These are phyloP conservation scores for Agaricus blazei DNA, from an alignment of 768 basidiomycete genomes.

Conservation along the genomic window DNA sequence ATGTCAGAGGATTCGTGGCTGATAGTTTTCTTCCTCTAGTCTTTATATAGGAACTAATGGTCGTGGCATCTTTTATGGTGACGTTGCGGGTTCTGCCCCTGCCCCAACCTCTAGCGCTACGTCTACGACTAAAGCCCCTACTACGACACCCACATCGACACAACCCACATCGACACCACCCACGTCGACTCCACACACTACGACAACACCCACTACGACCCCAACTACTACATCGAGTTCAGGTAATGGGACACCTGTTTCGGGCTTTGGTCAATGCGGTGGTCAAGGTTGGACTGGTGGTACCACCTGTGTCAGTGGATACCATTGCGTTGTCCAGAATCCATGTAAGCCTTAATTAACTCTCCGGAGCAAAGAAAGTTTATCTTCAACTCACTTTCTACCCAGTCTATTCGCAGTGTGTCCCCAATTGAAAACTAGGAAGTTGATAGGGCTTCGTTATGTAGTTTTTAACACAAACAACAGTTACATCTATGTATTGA, in stretches of 20 bases:
- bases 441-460: neutral
- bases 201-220: slow-evolving; percentile 16
- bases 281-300: slow-evolving; percentile 37
- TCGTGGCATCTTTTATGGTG: slow-evolving; percentile 52
- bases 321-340: slow-evolving; percentile 31
- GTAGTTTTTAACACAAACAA: neutral
- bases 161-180: neutral
- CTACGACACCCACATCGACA: slow-evolving; percentile 1
- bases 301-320: slow-evolving; percentile 32
- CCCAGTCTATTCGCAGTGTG: slow-evolving; percentile 42
- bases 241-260: slow-evolving; percentile 15
- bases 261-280: slow-evolving; percentile 39
- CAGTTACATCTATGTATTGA: neutral
- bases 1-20: neutral
- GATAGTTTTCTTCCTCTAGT: slow-evolving; percentile 20
- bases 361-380: neutral
- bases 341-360: slow-evolving; percentile 28
- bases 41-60: slow-evolving; percentile 62
- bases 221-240: slow-evolving; percentile 24
- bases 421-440: slow-evolving; percentile 22
- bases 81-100: slow-evolving; percentile 26
- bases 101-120: slow-evolving; percentile 20
- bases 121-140: slow-evolving; percentile 15
- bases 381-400: neutral
- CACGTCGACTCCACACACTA: slow-evolving; percentile 14